Evolutionary conservation across 2,329 filamentous ascomycete species (phyloP).

Genomic region (Pseudopyrenochaeta lycopersici): DNA sequence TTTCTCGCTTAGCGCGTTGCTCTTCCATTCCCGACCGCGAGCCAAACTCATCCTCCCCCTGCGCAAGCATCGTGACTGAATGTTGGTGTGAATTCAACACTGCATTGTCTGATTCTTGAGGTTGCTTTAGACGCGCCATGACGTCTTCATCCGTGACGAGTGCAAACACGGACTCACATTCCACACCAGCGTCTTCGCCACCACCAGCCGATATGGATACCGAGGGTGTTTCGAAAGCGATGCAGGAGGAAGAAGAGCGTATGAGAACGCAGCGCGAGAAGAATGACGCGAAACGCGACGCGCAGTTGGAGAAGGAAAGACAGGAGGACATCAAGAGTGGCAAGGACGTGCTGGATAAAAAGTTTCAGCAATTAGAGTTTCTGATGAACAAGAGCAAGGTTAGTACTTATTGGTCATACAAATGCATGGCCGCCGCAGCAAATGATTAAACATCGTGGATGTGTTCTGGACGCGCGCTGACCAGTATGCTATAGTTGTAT

Average conservation of each 20-base stretch:
- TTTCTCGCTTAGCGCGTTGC: conserved; percentile 33
- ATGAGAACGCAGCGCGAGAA: conserved; percentile 55
- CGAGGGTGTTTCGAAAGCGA: conserved; percentile 46
- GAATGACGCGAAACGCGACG: conserved; percentile 56
- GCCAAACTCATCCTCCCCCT: conserved; percentile 11
- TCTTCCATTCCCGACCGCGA: conserved; percentile 18
- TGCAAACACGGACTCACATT: conserved; percentile 30
- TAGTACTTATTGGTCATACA: neutral
- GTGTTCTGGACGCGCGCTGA: conserved; percentile 8
- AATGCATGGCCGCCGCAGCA: neutral
- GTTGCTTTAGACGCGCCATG: conserved; percentile 18
- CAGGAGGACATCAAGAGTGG: conserved; percentile 58
- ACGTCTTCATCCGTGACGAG: conserved; percentile 31
- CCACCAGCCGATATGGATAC: conserved; percentile 40
- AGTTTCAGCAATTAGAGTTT: conserved; percentile 62
- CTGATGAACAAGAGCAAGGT: conserved; percentile 62
- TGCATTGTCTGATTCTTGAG: neutral
- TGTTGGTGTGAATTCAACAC: neutral
- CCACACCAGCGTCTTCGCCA: conserved; percentile 46
- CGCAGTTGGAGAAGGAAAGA: conserved; percentile 54
- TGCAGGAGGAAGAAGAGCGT: conserved; percentile 57
- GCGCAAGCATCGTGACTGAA: conserved; percentile 1
- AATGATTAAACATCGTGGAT: neutral
- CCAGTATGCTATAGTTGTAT: conserved; percentile 48
- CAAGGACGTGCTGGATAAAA: conserved; percentile 56